A percentile compares a stretch with the other conserved stretches of the same genome.
Evolutionary conservation across 2,329 filamentous ascomycete genomes (phyloP).

Genomic region (Clathrospora elynae): DNA sequence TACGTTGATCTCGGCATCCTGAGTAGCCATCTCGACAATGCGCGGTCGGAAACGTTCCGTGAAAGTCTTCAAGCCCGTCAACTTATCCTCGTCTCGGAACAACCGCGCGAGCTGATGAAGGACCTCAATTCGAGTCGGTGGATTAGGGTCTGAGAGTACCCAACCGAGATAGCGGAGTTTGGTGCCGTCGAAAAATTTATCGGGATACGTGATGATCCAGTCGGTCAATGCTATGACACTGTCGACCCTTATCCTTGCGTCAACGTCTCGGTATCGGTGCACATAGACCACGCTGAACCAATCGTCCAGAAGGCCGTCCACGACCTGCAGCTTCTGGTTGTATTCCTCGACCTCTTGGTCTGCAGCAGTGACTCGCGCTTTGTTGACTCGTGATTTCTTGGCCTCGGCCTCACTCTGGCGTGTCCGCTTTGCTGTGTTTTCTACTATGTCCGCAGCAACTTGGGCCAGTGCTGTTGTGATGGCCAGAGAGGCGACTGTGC

Average conservation of each 20-base stretch:
- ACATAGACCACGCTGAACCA: constrained; percentile 93
- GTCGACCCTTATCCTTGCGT: constrained; percentile 84
- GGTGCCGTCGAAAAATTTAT: constrained; percentile 85
- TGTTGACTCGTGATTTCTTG: constrained; percentile 75
- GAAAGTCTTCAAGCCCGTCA: constrained; percentile 79
- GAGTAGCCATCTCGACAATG: constrained; percentile 89
- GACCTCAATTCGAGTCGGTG: constrained; percentile 79
- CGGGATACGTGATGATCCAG: constrained; percentile 86
- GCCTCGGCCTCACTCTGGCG: constrained; percentile 80
- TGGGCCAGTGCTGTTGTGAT: constrained; percentile 79
- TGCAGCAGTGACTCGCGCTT: constrained; percentile 74
- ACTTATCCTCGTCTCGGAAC: constrained; percentile 79
- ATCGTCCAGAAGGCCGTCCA: constrained; percentile 76
- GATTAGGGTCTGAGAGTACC: constrained; percentile 83
- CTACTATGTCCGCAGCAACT: constrained; percentile 71
- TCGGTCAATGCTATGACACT: constrained; percentile 84
- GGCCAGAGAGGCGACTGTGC: constrained; percentile 80
- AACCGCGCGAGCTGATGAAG: constrained; percentile 80
- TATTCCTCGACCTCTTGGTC: constrained; percentile 74
- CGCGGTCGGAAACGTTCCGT: constrained; percentile 88
- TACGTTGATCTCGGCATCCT: constrained; percentile 80
- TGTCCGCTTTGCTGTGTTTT: constrained; percentile 74
- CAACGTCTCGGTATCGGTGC: constrained; percentile 92
- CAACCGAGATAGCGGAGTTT: constrained; percentile 94
- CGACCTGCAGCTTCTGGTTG: constrained; percentile 69